Base-by-base conservation (phyloP, 2,329 filamentous ascomycete genomes). In the Aspergillus terreus region DNA sequence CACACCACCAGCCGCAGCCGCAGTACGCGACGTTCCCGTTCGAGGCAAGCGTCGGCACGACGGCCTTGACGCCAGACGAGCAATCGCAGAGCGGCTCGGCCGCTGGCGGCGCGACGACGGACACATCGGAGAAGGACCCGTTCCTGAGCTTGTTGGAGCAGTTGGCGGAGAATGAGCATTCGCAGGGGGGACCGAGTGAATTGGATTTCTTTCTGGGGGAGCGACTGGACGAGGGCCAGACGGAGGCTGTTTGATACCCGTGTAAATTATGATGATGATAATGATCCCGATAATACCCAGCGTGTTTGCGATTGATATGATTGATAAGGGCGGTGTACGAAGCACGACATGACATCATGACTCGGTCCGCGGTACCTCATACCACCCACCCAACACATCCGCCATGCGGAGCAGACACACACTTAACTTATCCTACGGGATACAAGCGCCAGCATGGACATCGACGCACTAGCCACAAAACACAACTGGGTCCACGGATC, bases 101-200 rank as follows among this genome's bases (percentile, higher is more conserved):
- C 9, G 42, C 54, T 1, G 61, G 55, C 27, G 4, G 78, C 52
- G 76, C 76, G 0, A 78, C 77, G 1, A 75, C 35, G 7, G 35
- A 69, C 0, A 76, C 74, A 2, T 80, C 85, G 17, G 88, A 92
- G 58, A 91, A 88, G 60, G 90, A 94, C 63, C 88, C 89, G 0
- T 94, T 95, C 64, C 70, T 94, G 38, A 88, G 82, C 55, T 71
- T 94, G 40, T 73, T 94, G 33, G 89, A 94, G 67, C 88, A 94
- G 71, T 77, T 94, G 52, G 89, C 88, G 0, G 88, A 94, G 69
- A 91, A 90, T 62, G 88, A 92, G 69, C 81, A 87, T 51, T 66
- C 62, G 6, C 66, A 82, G 47, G 87, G 85, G 0, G 82, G 84
- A 9, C 86, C 86, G 11, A 86, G 81, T 58, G 88, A 92, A 64